Conservation (phyloP, 1,284 basidiomycete genomes). For the Pyrrhoderma noxium region DNA sequence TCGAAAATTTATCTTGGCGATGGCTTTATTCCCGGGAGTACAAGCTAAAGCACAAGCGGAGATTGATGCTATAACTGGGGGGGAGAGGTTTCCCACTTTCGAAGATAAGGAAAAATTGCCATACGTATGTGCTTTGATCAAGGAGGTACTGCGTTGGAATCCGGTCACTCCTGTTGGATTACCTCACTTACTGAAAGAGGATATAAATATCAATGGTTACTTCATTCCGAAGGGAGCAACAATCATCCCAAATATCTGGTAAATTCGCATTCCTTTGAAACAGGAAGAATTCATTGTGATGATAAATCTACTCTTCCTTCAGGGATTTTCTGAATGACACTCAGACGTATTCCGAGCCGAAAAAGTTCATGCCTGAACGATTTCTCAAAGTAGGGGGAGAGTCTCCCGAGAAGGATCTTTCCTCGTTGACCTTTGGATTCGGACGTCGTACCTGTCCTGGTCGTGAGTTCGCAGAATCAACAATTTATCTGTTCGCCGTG, state of each 20-base stretch:
- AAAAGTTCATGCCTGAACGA: constrained; percentile 18
- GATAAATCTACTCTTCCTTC: too few species aligned
- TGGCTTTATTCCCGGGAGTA: constrained; percentile 24
- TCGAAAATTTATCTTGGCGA: constrained; percentile 25
- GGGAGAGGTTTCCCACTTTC: constrained; percentile 24
- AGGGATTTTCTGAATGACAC: too few species aligned
- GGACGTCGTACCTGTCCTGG: constrained; percentile 18
- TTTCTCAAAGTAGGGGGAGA: constrained; percentile 7
- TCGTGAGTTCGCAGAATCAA: constrained; percentile 13
- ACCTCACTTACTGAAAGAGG: constrained; percentile 16
- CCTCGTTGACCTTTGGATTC: constrained; percentile 8
- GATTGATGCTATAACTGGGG: constrained; percentile 23
- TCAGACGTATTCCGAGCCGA: not conserved
- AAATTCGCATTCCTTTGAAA: constrained; percentile 9
- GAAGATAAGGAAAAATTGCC: constrained; percentile 23
- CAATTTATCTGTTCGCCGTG: constrained; percentile 15
- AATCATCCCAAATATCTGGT: constrained; percentile 24
- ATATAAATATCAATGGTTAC: constrained; percentile 18
- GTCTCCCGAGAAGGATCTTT: constrained; percentile 11
- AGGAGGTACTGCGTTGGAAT: constrained; percentile 27
- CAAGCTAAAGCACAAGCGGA: constrained; percentile 24
- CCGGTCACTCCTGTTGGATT: constrained; percentile 25
- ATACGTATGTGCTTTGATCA: constrained; percentile 25
- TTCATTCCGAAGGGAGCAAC: constrained; percentile 19
- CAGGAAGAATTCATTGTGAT: too few species aligned